These are phyloP conservation scores for Venustampulla echinocandica DNA, from an alignment of 495 filamentous ascomycete species.

Conservation along the genomic window DNA sequence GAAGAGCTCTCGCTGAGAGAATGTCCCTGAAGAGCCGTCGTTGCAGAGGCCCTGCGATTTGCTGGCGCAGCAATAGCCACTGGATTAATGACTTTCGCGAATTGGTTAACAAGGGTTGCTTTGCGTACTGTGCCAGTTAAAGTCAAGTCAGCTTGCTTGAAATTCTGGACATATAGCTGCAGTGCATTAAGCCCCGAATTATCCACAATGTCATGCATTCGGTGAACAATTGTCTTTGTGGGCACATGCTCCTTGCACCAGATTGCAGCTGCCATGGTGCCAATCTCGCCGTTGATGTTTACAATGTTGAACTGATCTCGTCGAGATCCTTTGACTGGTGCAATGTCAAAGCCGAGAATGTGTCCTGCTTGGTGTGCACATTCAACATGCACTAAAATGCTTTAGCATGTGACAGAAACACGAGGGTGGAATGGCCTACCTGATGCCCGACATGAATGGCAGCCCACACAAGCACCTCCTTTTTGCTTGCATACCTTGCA, in stretches of 20 bases:
- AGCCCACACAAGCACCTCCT: conserved; percentile 72
- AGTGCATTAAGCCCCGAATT: conserved; percentile 60
- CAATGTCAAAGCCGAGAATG: conserved; percentile 79
- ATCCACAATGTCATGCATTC: conserved; percentile 62
- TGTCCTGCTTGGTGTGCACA: conserved; percentile 83
- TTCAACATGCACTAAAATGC: conserved; percentile 66
- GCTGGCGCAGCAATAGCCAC: neutral
- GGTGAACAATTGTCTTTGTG: conserved; percentile 61
- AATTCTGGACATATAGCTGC: conserved; percentile 75
- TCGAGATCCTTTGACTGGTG: conserved; percentile 78
- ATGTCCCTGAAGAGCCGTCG: conserved; percentile 6
- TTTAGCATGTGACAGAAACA: conserved; percentile 3
- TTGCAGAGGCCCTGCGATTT: conserved; percentile 22
- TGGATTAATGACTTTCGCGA: conserved; percentile 18
- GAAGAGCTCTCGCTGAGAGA: conserved; percentile 8
- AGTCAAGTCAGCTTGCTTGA: conserved; percentile 88
- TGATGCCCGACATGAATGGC: conserved; percentile 68
- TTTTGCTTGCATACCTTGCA: conserved; percentile 78
- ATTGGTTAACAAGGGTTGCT: conserved; percentile 36
- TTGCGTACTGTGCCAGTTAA: conserved; percentile 88
- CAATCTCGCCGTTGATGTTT: conserved; percentile 67
- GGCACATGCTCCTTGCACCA: conserved; percentile 84
- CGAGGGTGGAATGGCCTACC: conserved; percentile 19
- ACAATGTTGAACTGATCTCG: conserved; percentile 65
- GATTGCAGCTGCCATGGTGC: conserved; percentile 65